Base-by-base conservation (phyloP, 2,329 filamentous ascomycete genomes). In the Penicillium nordicum region DNA sequence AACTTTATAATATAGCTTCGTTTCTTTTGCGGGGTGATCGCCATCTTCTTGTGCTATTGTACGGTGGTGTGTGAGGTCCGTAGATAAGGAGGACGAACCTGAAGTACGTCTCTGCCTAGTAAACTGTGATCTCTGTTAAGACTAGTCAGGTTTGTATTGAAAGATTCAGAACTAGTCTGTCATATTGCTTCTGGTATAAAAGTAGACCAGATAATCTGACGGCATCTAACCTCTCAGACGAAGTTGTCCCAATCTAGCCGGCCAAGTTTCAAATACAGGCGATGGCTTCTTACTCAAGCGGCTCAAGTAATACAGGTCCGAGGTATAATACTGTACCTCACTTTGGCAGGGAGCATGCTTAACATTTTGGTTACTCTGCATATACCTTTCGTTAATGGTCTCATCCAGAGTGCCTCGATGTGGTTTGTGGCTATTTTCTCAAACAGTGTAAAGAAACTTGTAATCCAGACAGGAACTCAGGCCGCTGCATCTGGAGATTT, bases 1-100 rank as follows among this genome's bases (percentile, higher is more conserved):
- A 36, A 18, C 23, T 51, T 46, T 36, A 45, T 40, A n/a, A 36
- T n/a, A 29, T 16, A 41, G 16, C 16, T 49, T 25, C 12, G 11
- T 42, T 49, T 10, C 44, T 34, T 34, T 45, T 56, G 53, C 29
- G 36, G 48, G 53, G 53, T 32, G 42, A 47, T 52, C 42, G 14
- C 6, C 40, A 18, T 16, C n/a, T 5, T 41, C n/a, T 5, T 48
- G 1, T 10, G 25, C 12, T 16, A 36, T 38, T 38, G 11, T 21
- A 16, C 18, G n/a, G 8, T 34, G 27, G 30, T 27, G 37, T 27
- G 16, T 47, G 8, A 42, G 29, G 16, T 32, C 21, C 29, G 27
- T 27, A n/a, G 18, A n/a, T 16, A 27, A 9, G 11, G 16, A 42
- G 5, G 11, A 27, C 1, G 25, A 18, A 37, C 29, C 11, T 18